These are phyloP conservation scores for Ogataea wickerhamii DNA, from an alignment of 805 yeast species.

Conservation along the genomic window DNA sequence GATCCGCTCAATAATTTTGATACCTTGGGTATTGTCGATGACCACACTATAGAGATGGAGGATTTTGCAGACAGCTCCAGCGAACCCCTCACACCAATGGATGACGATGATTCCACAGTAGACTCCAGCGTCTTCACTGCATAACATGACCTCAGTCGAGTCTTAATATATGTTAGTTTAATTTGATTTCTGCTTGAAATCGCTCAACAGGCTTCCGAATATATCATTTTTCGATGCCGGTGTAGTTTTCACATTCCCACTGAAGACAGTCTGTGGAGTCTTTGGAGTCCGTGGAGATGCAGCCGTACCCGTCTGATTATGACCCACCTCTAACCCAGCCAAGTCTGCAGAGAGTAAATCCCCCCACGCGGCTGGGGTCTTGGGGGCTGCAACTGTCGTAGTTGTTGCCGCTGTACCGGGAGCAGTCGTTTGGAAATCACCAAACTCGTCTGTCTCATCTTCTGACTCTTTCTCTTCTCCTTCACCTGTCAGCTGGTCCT, in stretches of 20 bases:
- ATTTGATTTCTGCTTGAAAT: constrained; percentile 9
- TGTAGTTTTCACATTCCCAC: not conserved
- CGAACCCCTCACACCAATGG: constrained; percentile 21
- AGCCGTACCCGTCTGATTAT: not conserved
- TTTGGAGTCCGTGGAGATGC: not conserved
- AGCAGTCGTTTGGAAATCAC: constrained; percentile 19
- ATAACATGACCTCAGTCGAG: constrained; percentile 2
- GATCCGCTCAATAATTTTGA: constrained; percentile 34
- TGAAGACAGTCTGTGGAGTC: not conserved
- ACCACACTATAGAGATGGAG: constrained; percentile 15
- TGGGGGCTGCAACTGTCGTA: constrained; percentile 2
- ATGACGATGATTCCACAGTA: constrained; percentile 17
- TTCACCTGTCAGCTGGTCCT: not conserved
- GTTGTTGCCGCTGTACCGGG: no score
- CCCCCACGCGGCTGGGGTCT: not conserved
- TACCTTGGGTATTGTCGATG: constrained; percentile 6
- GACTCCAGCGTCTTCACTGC: constrained; percentile 19
- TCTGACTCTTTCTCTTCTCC: constrained; percentile 10
- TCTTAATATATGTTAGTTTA: not conserved
- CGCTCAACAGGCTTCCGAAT: constrained; percentile 13
- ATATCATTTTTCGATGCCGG: constrained; percentile 6
- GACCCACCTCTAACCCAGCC: not conserved
- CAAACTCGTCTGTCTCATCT: constrained; percentile 23
- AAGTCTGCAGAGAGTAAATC: not conserved
- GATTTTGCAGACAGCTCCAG: constrained; percentile 18